Evolutionary conservation across 495 filamentous ascomycete genomes (phyloP).

Genomic region (Wilcoxina mikolae): DNA sequence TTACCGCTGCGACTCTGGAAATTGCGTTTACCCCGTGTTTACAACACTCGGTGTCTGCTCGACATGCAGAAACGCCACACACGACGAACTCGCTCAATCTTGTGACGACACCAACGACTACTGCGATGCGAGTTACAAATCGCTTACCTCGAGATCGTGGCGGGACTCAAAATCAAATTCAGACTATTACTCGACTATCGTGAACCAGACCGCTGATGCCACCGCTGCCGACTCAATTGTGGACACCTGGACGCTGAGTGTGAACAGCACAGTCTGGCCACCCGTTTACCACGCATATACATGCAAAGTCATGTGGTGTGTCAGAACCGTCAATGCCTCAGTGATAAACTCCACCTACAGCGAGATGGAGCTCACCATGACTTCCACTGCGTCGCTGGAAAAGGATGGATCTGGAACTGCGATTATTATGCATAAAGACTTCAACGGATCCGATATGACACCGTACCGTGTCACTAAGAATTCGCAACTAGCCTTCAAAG

Average conservation of each 20-base stretch:
- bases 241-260: not conserved
- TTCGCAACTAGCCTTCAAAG: not conserved
- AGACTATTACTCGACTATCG: constrained; percentile 14
- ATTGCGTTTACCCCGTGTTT: constrained; percentile 13
- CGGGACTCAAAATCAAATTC: constrained; percentile 12
- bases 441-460: not conserved
- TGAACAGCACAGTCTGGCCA: constrained; percentile 8
- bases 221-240: not conserved
- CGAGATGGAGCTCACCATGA: not conserved
- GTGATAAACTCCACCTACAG: constrained; percentile 15
- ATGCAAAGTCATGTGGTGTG: constrained; percentile 20
- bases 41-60: constrained; percentile 18
- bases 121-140: constrained; percentile 12
- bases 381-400: not conserved
- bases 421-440: not conserved
- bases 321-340: constrained; percentile 8
- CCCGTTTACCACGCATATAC: constrained; percentile 15
- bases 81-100: constrained; percentile 2
- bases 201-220: constrained; percentile 15
- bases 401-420: too few species aligned
- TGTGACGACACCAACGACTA: constrained; percentile 10
- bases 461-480: not conserved
- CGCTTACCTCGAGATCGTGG: not conserved
- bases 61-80: constrained; percentile 12
- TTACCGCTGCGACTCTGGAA: constrained; percentile 17